Evolutionary conservation across 768 basidiomycete species (phyloP).

Genomic region (Suillus decipiens): DNA sequence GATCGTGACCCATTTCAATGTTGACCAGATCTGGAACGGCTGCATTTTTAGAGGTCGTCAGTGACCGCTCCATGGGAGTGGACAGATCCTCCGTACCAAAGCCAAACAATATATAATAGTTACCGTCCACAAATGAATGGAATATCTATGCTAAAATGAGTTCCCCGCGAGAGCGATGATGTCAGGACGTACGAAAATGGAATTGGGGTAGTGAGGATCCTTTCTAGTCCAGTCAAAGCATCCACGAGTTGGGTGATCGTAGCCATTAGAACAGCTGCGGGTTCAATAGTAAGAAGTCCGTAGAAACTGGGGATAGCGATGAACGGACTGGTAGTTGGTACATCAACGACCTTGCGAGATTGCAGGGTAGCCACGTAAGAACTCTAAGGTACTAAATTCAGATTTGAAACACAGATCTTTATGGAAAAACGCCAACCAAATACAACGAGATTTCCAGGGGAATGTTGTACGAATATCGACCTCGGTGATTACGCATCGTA

Average conservation of each 20-base stretch:
- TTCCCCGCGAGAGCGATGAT: not conserved
- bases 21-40: slow-evolving; percentile 65
- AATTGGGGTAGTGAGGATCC: slow-evolving; percentile 75
- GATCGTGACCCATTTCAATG: slow-evolving; percentile 63
- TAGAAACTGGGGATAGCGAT: slow-evolving; percentile 9
- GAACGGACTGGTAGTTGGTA: slow-evolving; percentile 58
- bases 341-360: slow-evolving; percentile 54
- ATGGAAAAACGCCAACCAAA: slow-evolving; percentile 42
- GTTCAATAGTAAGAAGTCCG: not conserved
- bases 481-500: slow-evolving; percentile 41
- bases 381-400: slow-evolving; percentile 42
- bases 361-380: slow-evolving; percentile 68
- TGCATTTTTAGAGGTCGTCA: slow-evolving; percentile 22
- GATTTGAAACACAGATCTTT: not conserved
- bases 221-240: slow-evolving; percentile 66
- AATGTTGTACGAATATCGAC: slow-evolving; percentile 54
- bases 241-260: slow-evolving; percentile 61
- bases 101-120: slow-evolving; percentile 60
- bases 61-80: not conserved
- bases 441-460: slow-evolving; percentile 73
- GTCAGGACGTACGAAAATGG: slow-evolving; percentile 60
- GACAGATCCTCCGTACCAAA: slow-evolving; percentile 43
- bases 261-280: slow-evolving; percentile 46
- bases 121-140: slow-evolving; percentile 68
- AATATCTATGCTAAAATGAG: slow-evolving; percentile 45